phyloP scores from a whole-genome alignment of 108 stramenopile genomes.

The Skeletonema marinoi region DNA sequence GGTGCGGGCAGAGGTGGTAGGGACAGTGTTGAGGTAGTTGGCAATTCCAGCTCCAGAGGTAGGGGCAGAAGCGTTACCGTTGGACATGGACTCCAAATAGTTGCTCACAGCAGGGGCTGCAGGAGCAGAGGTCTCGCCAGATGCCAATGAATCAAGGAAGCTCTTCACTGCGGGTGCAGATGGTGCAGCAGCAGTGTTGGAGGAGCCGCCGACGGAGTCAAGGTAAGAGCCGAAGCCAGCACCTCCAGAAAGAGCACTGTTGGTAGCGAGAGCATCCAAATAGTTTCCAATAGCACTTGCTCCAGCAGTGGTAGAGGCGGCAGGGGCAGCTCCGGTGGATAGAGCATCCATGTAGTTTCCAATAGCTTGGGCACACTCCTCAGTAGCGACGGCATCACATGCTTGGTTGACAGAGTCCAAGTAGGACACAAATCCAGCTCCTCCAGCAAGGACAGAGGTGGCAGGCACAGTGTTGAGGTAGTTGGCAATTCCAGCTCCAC shows the following conservation, averaged over 20 bases:
- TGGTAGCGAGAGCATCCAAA: slow-evolving; percentile 21
- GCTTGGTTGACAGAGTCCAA: slow-evolving; percentile 8
- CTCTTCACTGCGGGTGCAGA: slow-evolving; percentile 1
- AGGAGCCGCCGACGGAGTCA: neutral
- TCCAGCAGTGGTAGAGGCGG: slow-evolving; percentile 4
- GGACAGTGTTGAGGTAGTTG: slow-evolving; percentile 9
- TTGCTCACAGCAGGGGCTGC: neutral
- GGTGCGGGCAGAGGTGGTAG: neutral
- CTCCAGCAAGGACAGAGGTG: neutral
- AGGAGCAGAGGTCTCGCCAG: neutral
- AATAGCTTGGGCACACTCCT: slow-evolving; percentile 37
- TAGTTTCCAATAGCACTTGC: slow-evolving; percentile 33
- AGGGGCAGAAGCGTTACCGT: neutral
- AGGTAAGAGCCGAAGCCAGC: slow-evolving; percentile 16
- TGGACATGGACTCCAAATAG: slow-evolving; percentile 3
- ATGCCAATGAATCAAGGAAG: slow-evolving; percentile 13
- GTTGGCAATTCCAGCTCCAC: slow-evolving; percentile 22
- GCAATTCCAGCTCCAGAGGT: slow-evolving; percentile 9
- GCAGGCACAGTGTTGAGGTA: neutral
- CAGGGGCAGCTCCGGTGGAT: slow-evolving; percentile 10
- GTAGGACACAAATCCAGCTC: slow-evolving; percentile 14
- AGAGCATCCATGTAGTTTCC: slow-evolving; percentile 29
- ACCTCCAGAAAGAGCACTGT: slow-evolving; percentile 18
- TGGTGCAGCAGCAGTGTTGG: slow-evolving; percentile 10
- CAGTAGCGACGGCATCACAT: neutral